phyloP scores from a whole-genome alignment of 148 eudicot species.

The Talinum fruticosum region DNA sequence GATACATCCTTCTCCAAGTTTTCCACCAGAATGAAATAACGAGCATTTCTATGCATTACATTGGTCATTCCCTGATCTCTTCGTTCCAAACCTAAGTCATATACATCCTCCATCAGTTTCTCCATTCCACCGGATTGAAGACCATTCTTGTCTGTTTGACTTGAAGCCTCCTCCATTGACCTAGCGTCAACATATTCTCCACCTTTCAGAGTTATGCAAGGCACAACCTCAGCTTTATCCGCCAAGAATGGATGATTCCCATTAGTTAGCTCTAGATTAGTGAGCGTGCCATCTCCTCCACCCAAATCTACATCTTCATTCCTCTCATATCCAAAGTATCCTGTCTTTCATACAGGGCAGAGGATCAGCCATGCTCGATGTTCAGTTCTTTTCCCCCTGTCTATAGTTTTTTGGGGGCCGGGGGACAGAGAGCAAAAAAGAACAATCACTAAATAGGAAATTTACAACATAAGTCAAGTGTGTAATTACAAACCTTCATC shows the following conservation, averaged over 20 bases:
- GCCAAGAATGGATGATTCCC: neutral
- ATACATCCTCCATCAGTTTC: neutral
- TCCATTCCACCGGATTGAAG: neutral
- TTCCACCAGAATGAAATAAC: slow-evolving; percentile 35
- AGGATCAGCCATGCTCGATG: neutral
- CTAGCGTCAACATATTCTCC: neutral
- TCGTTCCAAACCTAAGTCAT: slow-evolving; percentile 30
- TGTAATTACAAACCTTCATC: slow-evolving; percentile 15
- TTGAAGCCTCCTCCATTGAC: neutral
- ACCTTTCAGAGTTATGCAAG: slow-evolving; percentile 28
- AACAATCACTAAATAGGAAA: neutral
- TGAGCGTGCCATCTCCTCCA: slow-evolving; percentile 4
- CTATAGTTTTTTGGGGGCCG: neutral
- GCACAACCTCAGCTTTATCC: neutral
- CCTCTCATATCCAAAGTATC: slow-evolving; percentile 10
- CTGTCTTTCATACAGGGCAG: slow-evolving; percentile 24
- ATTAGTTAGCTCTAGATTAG: neutral
- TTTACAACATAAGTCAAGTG: neutral
- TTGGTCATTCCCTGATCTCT: neutral
- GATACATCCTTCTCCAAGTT: slow-evolving; percentile 56
- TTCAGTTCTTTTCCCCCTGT: neutral
- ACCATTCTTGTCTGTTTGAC: neutral
- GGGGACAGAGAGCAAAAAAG: neutral
- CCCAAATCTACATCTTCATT: slow-evolving; percentile 31
- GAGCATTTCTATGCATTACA: slow-evolving; percentile 15